These are phyloP conservation scores for Pistacia atlantica DNA, from an alignment of 345 rosid species.

Conservation along the genomic window DNA sequence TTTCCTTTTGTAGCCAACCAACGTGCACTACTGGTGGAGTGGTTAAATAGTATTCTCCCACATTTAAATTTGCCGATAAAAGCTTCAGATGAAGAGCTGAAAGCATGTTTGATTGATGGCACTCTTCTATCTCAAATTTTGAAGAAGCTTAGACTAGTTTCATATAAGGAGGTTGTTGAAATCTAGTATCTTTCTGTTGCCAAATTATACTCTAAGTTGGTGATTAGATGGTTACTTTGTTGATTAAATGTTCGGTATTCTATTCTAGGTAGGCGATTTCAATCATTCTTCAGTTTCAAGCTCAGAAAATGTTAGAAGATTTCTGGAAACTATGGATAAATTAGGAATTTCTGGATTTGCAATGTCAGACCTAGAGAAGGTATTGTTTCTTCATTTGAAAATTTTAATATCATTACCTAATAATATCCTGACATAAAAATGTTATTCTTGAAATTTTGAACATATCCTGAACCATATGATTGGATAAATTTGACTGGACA, in stretches of 20 bases:
- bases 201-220: constrained; percentile 5
- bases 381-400: constrained; percentile 24
- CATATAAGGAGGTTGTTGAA: constrained; percentile 44
- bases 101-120: constrained; percentile 49
- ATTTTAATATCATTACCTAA: background rate
- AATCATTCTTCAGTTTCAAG: constrained; percentile 33
- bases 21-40: constrained; percentile 41
- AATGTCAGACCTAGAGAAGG: constrained; percentile 77
- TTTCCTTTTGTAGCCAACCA: constrained; percentile 37
- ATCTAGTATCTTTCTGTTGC: background rate
- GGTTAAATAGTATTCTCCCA: constrained; percentile 50
- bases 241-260: constrained; percentile 20
- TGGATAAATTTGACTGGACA: background rate
- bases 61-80: constrained; percentile 36
- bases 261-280: constrained; percentile 49
- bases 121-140: constrained; percentile 43
- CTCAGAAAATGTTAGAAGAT: constrained; percentile 52
- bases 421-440: background rate
- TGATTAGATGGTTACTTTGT: constrained; percentile 9
- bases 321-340: constrained; percentile 65
- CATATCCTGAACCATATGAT: background rate
- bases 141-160: constrained; percentile 46
- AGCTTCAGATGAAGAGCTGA: constrained; percentile 56
- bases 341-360: constrained; percentile 69
- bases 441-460: background rate